Conservation (phyloP, 2,329 filamentous ascomycete species). For the Ophiosphaerella korrae region DNA sequence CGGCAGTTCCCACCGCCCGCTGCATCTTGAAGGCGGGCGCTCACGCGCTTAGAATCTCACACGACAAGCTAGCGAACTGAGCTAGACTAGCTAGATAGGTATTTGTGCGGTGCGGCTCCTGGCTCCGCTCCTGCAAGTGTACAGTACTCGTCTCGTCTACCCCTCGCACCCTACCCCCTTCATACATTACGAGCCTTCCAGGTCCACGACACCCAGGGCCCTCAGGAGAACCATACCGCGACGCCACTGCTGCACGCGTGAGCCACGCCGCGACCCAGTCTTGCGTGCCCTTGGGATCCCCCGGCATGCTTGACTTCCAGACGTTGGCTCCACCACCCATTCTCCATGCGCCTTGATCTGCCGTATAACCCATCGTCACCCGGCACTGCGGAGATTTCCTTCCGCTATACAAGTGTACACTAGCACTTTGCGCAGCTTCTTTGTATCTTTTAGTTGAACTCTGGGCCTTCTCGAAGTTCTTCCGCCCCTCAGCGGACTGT, state of each 20-base stretch:
- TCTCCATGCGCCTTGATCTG: conserved; percentile 45
- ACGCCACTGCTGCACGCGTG: conserved; percentile 42
- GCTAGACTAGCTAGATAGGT: background rate
- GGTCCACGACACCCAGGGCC: conserved; percentile 18
- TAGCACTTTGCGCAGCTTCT: conserved; percentile 28
- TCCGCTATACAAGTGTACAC: conserved; percentile 32
- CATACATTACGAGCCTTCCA: conserved; percentile 21
- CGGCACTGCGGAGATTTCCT: conserved; percentile 44
- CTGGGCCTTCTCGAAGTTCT: conserved; percentile 18
- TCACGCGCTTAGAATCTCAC: conserved; percentile 29
- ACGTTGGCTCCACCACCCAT: conserved; percentile 41
- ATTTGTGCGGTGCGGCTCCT: conserved; percentile 26
- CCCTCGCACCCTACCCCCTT: conserved; percentile 33
- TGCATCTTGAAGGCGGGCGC: conserved; percentile 30
- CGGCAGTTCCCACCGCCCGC: conserved; percentile 44
- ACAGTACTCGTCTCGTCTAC: conserved; percentile 30
- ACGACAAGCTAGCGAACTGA: conserved; percentile 12
- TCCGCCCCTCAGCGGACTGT: conserved; percentile 18
- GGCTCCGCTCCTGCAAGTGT: conserved; percentile 35
- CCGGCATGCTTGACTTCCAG: conserved; percentile 39
- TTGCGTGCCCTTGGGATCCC: conserved; percentile 25
- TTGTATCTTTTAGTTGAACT: conserved; percentile 19
- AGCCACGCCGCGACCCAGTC: conserved; percentile 42
- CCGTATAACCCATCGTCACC: conserved; percentile 43
- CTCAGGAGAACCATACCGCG: conserved; percentile 23